Evolutionary conservation across 2,329 filamentous ascomycete species (phyloP).

Genomic region (Botrytis squamosa): DNA sequence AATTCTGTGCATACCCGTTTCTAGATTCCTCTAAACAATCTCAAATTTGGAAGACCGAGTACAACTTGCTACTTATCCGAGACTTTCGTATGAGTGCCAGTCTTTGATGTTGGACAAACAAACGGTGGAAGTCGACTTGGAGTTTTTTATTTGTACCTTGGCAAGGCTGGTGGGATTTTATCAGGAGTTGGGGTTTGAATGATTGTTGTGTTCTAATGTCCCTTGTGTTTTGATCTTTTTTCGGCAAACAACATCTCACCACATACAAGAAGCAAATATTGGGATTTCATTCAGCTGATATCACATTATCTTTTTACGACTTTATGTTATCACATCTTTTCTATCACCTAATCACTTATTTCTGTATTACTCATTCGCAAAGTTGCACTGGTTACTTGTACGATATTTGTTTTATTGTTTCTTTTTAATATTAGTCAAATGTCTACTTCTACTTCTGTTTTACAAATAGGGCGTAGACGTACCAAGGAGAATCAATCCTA

Average conservation of each 20-base stretch:
- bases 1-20: slow-evolving; percentile 18
- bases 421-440: slow-evolving; percentile 20
- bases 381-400: slow-evolving; percentile 27
- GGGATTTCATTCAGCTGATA: neutral
- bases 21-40: neutral
- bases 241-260: slow-evolving; percentile 2
- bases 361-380: slow-evolving; percentile 24
- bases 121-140: neutral
- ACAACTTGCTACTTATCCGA: slow-evolving; percentile 19
- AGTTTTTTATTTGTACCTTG: neutral
- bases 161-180: neutral
- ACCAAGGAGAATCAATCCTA: slow-evolving; percentile 35
- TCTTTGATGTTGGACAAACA: slow-evolving; percentile 14
- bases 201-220: neutral
- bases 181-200: neutral
- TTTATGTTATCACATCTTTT: neutral
- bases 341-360: neutral
- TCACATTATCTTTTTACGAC: neutral
- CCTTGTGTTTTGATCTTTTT: neutral
- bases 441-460: slow-evolving; percentile 29
- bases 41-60: slow-evolving; percentile 13
- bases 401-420: slow-evolving; percentile 11
- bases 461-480: slow-evolving; percentile 37
- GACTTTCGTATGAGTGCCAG: slow-evolving; percentile 13
- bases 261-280: neutral